A percentile compares a stretch with the other conserved stretches of the same genome.
These are phyloP conservation scores for Didymella pomorum DNA, from an alignment of 2,329 filamentous ascomycete species.

Conservation along the genomic window DNA sequence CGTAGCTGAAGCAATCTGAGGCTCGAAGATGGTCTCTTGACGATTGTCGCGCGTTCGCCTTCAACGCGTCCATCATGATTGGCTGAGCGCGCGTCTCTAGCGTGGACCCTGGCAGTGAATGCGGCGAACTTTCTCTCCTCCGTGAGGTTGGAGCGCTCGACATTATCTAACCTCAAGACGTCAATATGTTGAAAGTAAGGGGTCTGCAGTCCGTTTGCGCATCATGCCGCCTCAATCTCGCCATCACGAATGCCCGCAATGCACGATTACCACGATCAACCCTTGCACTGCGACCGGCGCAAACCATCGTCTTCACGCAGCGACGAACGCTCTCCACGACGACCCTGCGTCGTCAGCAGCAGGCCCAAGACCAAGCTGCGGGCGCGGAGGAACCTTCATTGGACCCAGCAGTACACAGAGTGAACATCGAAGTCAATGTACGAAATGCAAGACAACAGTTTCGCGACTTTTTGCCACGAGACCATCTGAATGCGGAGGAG, in stretches of 20 bases:
- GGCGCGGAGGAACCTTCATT: background rate
- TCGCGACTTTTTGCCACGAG: slow-evolving; percentile 77
- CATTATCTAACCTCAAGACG: slow-evolving; percentile 11
- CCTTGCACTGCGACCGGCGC: slow-evolving; percentile 24
- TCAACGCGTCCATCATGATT: slow-evolving; percentile 30
- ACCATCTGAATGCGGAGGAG: slow-evolving; percentile 74
- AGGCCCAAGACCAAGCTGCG: background rate
- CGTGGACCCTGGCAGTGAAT: slow-evolving; percentile 29
- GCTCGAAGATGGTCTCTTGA: background rate
- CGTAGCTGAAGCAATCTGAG: background rate
- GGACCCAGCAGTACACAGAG: slow-evolving; percentile 29
- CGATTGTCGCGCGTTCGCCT: background rate
- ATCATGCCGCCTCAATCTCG: slow-evolving; percentile 44
- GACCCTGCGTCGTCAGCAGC: slow-evolving; percentile 21
- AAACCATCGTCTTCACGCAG: slow-evolving; percentile 23
- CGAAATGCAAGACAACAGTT: slow-evolving; percentile 77
- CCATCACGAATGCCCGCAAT: slow-evolving; percentile 38
- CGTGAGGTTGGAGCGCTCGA: slow-evolving; percentile 9
- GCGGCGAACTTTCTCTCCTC: slow-evolving; percentile 43
- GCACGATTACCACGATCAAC: slow-evolving; percentile 31
- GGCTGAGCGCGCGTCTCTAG: slow-evolving; percentile 28
- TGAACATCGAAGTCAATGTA: slow-evolving; percentile 68
- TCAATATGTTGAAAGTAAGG: slow-evolving; percentile 44
- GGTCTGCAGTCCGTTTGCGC: slow-evolving; percentile 41
- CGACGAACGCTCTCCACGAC: slow-evolving; percentile 37